These are phyloP conservation scores for Thelonectria discophora DNA, from an alignment of 2,329 filamentous ascomycete genomes.

Conservation along the genomic window DNA sequence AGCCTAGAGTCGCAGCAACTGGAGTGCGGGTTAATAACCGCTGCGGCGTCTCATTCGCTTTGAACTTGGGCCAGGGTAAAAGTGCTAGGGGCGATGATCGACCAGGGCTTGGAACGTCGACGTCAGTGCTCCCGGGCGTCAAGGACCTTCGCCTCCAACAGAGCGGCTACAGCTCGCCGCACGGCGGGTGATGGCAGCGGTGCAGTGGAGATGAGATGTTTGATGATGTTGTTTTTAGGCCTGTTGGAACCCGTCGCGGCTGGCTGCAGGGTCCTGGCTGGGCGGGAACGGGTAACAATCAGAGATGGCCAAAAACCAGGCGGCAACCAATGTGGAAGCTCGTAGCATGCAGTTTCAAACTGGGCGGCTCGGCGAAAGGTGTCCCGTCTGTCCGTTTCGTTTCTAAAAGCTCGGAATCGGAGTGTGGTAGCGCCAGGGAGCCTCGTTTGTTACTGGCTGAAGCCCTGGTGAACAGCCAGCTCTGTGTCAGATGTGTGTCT, in stretches of 20 bases:
- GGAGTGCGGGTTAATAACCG: conserved; percentile 45
- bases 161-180: conserved; percentile 32
- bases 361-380: conserved; percentile 19
- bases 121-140: conserved; percentile 38
- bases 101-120: conserved; percentile 41
- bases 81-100: conserved; percentile 44
- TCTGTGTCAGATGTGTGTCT: conserved; percentile 33
- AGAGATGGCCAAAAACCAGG: conserved; percentile 24
- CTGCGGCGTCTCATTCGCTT: conserved; percentile 47
- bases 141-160: conserved; percentile 26
- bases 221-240: conserved; percentile 26
- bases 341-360: conserved; percentile 14
- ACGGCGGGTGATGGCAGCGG: conserved; percentile 26
- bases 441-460: conserved; percentile 15
- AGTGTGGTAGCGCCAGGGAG: not conserved
- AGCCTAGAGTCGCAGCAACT: conserved; percentile 37
- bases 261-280: conserved; percentile 38
- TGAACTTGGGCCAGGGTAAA: conserved; percentile 40
- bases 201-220: conserved; percentile 25
- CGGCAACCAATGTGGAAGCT: conserved; percentile 20
- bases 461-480: conserved; percentile 20
- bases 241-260: conserved; percentile 27
- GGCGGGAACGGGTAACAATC: conserved; percentile 35
- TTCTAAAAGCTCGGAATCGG: conserved; percentile 5
- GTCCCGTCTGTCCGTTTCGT: conserved; percentile 18